Conservation (phyloP, 805 yeast genomes). For the Hanseniaspora lachancei region DNA sequence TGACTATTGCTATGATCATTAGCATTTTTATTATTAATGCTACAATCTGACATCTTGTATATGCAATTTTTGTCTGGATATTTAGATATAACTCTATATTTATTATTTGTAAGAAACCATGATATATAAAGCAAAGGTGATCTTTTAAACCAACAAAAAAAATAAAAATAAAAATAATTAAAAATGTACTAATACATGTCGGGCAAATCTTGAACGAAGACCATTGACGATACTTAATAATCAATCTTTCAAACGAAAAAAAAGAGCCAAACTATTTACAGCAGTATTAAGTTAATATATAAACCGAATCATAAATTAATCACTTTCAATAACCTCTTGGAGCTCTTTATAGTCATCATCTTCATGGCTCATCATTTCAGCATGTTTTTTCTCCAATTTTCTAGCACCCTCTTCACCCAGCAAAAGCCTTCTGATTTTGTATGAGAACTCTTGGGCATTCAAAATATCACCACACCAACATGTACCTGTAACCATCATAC, state of each 20-base stretch:
- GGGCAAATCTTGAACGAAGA: not conserved
- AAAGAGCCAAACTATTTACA: not conserved
- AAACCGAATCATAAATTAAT: not conserved
- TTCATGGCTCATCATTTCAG: conserved; percentile 1
- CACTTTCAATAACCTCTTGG: not conserved
- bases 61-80: not conserved
- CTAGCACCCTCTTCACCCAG: conserved; percentile 46
- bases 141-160: too few species aligned
- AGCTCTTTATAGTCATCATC: conserved; percentile 5
- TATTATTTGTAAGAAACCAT: too few species aligned
- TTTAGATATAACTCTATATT: not conserved
- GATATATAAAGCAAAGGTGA: too few species aligned
- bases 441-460: conserved; percentile 54
- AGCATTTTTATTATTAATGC: not conserved
- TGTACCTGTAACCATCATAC: conserved; percentile 60
- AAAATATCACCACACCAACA: conserved; percentile 74
- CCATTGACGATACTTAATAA: not conserved
- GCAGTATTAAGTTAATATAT: not conserved
- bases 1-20: not conserved
- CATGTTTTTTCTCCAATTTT: conserved; percentile 20
- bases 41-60: not conserved
- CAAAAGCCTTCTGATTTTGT: conserved; percentile 45
- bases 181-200: not conserved
- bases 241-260: not conserved
- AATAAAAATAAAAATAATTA: not conserved